Evolutionary conservation across 1,139 yeast species (phyloP).

Genomic region (Lizanozyma gosingica): DNA sequence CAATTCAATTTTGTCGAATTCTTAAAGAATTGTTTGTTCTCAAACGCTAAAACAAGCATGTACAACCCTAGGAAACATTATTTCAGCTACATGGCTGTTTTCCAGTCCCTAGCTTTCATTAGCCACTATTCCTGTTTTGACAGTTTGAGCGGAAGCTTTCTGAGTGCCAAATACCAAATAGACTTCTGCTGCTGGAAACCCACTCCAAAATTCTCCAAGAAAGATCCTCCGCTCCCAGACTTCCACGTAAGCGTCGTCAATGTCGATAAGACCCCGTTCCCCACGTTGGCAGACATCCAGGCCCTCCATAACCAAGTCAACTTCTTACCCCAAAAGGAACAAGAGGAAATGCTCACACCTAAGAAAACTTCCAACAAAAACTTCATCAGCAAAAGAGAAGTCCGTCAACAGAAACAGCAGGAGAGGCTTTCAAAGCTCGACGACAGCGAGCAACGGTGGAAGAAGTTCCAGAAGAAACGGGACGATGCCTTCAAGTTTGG

Average conservation of each 20-base stretch:
- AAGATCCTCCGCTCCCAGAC: conserved; percentile 25
- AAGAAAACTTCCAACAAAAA: conserved; percentile 4
- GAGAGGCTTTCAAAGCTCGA: conserved; percentile 23
- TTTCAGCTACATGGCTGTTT: conserved; percentile 23
- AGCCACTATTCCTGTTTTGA: conserved; percentile 16
- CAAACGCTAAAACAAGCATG: neutral
- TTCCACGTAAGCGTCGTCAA: conserved; percentile 29
- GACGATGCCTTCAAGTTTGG: conserved; percentile 25
- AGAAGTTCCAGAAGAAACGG: conserved; percentile 17
- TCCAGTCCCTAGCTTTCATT: conserved; percentile 17
- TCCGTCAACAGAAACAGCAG: conserved; percentile 13
- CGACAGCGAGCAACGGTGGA: conserved; percentile 15
- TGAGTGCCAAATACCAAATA: conserved; percentile 7
- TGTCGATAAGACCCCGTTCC: conserved; percentile 18
- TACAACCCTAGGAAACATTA: conserved; percentile 14
- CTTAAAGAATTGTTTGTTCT: neutral
- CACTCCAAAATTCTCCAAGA: conserved; percentile 29
- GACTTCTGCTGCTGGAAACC: conserved; percentile 40
- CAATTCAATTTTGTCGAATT: neutral
- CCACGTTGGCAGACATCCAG: conserved; percentile 20
- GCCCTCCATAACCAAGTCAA: conserved; percentile 14
- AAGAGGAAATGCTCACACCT: conserved; percentile 1
- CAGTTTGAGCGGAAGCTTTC: conserved; percentile 4
- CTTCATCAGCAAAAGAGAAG: neutral
- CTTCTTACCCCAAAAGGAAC: conserved; percentile 1